Evolutionary conservation across 352 stramenopile species (phyloP), one percentile per base, ranked within the genome.

Genomic region (Pythium periplocum): DNA sequence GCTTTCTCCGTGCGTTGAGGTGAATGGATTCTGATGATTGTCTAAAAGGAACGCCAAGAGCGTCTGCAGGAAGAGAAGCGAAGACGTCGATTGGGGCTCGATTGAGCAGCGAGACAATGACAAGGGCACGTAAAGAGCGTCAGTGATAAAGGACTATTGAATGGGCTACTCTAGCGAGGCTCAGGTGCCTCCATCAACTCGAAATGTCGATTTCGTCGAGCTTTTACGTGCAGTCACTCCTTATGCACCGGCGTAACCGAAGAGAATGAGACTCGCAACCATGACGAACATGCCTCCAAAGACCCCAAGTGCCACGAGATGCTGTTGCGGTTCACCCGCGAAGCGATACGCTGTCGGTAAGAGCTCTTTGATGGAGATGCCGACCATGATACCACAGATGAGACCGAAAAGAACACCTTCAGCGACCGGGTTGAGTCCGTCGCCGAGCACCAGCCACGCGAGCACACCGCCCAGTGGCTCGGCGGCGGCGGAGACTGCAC

Each of bases 281-380:
- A 94, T 92, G 38, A 92, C 54, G 8, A 54, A 51, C 77, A 94
- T 91, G 32, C 84, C 84, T 6, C 30, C 50, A 59, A 90, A 68
- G 38, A 90, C 67, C 36, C 71, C 76, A 55, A 82, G 65, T 26
- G 79, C 83, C 1, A 87, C 72, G 44, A 88, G 73, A 17, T 48
- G 45, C 35, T 41, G 48, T 8, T 38, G 45, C 33, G 9, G 5
- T 38, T 31, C 30, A 4, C 45, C 39, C 1, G 31, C 45, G 26
- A 44, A 53, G 10, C 46, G 42, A 41, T 30, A 61, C 17, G n/a
- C 32, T 53, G 30, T 30, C 3, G 26, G 53, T 51, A 66, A 56
- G 17, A 98, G 62, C 61, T 98, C 95, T 53, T 94, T 89, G 51
- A 87, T 64, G 11, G 80, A 87, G 66, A 98, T 98, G 45, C 86